These are phyloP conservation scores for Striga asiatica DNA, from an alignment of 257 asterid genomes.

Conservation along the genomic window DNA sequence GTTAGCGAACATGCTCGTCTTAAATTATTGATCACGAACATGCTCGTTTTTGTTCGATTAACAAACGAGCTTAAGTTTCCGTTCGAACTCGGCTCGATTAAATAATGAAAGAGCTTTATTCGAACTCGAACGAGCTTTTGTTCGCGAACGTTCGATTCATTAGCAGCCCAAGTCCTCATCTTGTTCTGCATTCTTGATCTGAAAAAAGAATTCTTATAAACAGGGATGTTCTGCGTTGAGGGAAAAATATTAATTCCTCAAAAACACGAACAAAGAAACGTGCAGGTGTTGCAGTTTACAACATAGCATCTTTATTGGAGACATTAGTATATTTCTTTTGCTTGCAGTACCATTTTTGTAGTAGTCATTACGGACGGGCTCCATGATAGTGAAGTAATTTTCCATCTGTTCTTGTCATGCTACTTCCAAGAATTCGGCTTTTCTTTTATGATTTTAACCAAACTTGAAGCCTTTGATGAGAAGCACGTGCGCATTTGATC, in stretches of 20 bases:
- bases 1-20: too few species aligned
- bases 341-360: conserved; percentile 7
- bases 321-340: conserved; percentile 58
- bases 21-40: too few species aligned
- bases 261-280: conserved; percentile 84
- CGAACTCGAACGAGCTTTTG: too few species aligned
- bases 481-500: background rate
- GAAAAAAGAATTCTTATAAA: conserved; percentile 11
- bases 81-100: too few species aligned
- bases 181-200: conserved; percentile 7
- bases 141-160: too few species aligned
- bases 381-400: background rate
- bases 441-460: background rate
- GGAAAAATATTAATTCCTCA: conserved; percentile 79
- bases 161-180: too few species aligned
- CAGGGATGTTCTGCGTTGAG: conserved; percentile 96
- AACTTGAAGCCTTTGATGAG: background rate
- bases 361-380: background rate
- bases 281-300: conserved; percentile 94
- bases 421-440: background rate
- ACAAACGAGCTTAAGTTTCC: too few species aligned
- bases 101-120: too few species aligned
- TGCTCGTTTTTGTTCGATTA: too few species aligned
- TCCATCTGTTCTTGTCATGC: background rate
- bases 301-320: conserved; percentile 91